phyloP scores from a whole-genome alignment of 2,329 filamentous ascomycete genomes.

The Spiromastix sp. region DNA sequence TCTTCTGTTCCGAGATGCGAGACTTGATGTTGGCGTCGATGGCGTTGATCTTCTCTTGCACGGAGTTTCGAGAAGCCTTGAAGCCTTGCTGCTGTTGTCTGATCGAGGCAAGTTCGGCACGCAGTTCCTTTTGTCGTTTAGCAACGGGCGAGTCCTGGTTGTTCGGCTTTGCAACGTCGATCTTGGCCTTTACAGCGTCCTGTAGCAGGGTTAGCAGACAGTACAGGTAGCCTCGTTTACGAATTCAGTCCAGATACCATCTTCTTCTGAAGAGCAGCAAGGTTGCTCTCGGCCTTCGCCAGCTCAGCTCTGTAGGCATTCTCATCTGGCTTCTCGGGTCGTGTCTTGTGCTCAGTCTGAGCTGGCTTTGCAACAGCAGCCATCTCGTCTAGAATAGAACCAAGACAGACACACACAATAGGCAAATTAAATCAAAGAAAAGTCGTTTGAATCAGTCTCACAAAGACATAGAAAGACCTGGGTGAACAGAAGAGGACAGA shows the following conservation, averaged over 20 bases:
- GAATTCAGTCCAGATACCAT: conserved; percentile 39
- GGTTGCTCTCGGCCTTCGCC: conserved; percentile 75
- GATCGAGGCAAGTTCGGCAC: conserved; percentile 71
- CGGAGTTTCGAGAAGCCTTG: conserved; percentile 68
- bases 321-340: conserved; percentile 81
- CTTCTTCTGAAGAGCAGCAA: conserved; percentile 64
- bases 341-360: conserved; percentile 37
- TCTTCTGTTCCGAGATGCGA: conserved; percentile 78
- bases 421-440: background rate
- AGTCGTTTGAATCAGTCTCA: background rate
- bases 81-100: conserved; percentile 76
- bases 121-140: conserved; percentile 79
- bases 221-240: background rate
- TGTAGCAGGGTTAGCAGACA: conserved; percentile 36
- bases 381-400: conserved; percentile 19
- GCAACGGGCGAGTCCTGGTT: conserved; percentile 70
- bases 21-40: conserved; percentile 82
- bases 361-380: conserved; percentile 21
- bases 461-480: too few relatives aligned
- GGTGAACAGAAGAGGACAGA: too few relatives aligned
- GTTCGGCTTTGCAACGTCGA: conserved; percentile 71
- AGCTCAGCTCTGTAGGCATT: conserved; percentile 70
- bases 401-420: background rate
- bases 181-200: conserved; percentile 80
- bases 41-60: conserved; percentile 84